Evolutionary conservation across 257 asterid species (phyloP).

Genomic region (Avicennia marina): DNA sequence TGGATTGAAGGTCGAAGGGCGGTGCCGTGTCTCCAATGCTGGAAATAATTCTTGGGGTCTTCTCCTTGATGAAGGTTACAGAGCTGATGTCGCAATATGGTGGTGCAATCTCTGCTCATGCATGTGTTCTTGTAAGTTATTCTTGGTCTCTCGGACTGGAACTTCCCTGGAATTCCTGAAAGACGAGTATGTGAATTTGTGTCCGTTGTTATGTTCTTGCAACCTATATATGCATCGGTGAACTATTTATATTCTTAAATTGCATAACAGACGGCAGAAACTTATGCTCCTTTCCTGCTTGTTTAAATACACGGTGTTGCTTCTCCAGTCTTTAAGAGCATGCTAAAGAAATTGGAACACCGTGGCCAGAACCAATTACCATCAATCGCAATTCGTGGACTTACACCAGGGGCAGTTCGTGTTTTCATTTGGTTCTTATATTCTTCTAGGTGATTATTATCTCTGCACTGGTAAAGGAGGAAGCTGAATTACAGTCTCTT

Average conservation of each 20-base stretch:
- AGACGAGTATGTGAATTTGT: too few relatives aligned
- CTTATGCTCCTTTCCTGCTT: background rate
- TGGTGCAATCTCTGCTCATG: conserved; percentile 57
- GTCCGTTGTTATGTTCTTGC: too few relatives aligned
- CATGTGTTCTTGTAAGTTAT: conserved; percentile 60
- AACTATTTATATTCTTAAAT: too few relatives aligned
- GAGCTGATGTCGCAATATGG: conserved; percentile 70
- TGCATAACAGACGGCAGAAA: background rate
- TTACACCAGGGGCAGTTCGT: conserved; percentile 70
- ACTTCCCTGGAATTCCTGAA: too few relatives aligned
- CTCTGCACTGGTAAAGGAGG: too few relatives aligned
- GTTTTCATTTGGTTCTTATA: conserved; percentile 64
- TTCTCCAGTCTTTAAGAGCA: conserved; percentile 65
- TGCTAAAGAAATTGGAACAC: conserved; percentile 36
- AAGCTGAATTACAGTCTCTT: too few relatives aligned
- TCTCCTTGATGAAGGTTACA: conserved; percentile 67
- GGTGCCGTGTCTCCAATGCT: conserved; percentile 26
- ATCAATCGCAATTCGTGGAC: conserved; percentile 57
- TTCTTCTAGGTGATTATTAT: conserved; percentile 54
- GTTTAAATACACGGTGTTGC: conserved; percentile 47
- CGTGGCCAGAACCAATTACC: conserved; percentile 21
- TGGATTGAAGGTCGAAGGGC: conserved; percentile 20
- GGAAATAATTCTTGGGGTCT: conserved; percentile 40
- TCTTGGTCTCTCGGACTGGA: too few relatives aligned
- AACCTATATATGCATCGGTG: too few relatives aligned